Evolutionary conservation across 192 early-diverging fungal genomes (phyloP).

Genomic region (Backusella macrospora): DNA sequence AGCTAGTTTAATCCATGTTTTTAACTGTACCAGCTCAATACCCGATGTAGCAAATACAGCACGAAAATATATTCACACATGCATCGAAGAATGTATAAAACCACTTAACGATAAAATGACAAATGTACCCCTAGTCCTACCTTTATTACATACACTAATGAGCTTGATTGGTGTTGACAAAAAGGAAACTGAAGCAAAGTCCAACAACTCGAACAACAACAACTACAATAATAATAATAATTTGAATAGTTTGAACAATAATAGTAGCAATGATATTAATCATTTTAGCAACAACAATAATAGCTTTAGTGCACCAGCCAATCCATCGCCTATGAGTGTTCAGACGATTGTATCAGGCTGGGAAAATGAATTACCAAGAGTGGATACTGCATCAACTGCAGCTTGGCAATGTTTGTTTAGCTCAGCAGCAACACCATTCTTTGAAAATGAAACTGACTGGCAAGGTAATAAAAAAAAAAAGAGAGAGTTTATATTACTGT

Average conservation of each 20-base stretch:
- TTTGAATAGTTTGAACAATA: no score
- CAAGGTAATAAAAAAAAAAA: background rate
- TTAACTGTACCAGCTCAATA: constrained; percentile 19
- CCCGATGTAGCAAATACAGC: constrained; percentile 18
- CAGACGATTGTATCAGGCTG: constrained; percentile 15
- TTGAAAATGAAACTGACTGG: constrained; percentile 17
- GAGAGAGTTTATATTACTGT: background rate
- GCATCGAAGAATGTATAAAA: constrained; percentile 27
- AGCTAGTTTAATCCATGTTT: constrained; percentile 27
- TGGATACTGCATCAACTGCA: background rate
- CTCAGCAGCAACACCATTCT: constrained; percentile 16
- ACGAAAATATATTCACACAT: constrained; percentile 17
- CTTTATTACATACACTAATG: constrained; percentile 1
- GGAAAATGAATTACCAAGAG: background rate
- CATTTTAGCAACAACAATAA: background rate
- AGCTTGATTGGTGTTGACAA: background rate
- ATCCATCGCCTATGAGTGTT: constrained; percentile 16
- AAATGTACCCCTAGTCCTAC: background rate
- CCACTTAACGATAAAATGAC: constrained; percentile 22
- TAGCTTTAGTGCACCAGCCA: background rate
- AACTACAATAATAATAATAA: background rate
- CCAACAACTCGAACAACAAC: background rate
- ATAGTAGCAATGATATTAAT: no score
- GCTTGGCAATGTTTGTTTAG: constrained; percentile 27
- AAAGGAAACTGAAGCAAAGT: background rate